Conservation (phyloP, 306 rosid genomes). For the Prosopis cineraria region DNA sequence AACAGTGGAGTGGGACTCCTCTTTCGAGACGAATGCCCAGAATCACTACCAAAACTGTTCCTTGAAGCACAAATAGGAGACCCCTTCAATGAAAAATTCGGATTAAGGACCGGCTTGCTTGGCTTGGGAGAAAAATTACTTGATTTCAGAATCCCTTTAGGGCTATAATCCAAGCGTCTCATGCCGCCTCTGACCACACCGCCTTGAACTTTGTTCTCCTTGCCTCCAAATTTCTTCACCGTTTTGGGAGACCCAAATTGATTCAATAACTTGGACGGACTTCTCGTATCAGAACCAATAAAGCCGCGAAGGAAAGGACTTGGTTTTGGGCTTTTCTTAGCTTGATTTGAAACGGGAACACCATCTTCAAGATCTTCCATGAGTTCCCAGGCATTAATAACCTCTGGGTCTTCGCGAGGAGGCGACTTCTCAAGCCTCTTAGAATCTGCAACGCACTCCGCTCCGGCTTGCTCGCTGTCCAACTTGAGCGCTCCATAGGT, state of each 20-base stretch:
- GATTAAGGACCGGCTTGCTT: conserved; percentile 44
- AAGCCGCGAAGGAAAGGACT: conserved; percentile 70
- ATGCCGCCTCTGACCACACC: conserved; percentile 31
- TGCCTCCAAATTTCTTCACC: conserved; percentile 54
- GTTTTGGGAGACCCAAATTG: conserved; percentile 77
- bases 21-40: neutral
- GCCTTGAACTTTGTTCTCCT: conserved; percentile 66
- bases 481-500: conserved; percentile 81
- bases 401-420: conserved; percentile 50
- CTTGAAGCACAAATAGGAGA: conserved; percentile 50
- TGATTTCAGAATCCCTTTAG: conserved; percentile 49
- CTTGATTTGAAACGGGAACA: conserved; percentile 47
- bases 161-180: conserved; percentile 70
- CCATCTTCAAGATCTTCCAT: conserved; percentile 96
- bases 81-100: conserved; percentile 51
- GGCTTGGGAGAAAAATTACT: conserved; percentile 43
- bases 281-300: conserved; percentile 49
- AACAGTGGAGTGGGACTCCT: conserved; percentile 60
- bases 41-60: conserved; percentile 50
- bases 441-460: conserved; percentile 37
- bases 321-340: conserved; percentile 74
- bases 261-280: conserved; percentile 73
- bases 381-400: conserved; percentile 92
- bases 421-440: conserved; percentile 39
- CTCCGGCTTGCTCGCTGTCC: conserved; percentile 42